Evolutionary conservation across 345 rosid genomes (phyloP), one percentile per base, ranked within the genome.

Genomic region (Aethionema arabicum): DNA sequence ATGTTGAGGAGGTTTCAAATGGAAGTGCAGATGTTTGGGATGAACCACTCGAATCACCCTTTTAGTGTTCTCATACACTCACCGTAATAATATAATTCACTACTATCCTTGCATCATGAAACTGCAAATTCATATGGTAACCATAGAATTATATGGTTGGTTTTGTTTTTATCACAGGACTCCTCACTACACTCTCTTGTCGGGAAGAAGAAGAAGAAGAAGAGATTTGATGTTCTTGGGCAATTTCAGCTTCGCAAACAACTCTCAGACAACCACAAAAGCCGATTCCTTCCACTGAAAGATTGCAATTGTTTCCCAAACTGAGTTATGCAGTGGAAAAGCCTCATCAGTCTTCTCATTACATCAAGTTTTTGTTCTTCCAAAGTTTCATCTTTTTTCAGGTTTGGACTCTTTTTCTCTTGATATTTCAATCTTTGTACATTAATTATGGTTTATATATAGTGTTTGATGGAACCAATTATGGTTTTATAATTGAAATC

Each of bases 11-110:
- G 68, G 83, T 76, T 51, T 83, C 90, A 53, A 86, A 86, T 72
- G 90, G 85, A 43, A 87, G 85, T 70, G 81, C 77, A 32, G 88
- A 81, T 63, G 87, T 78, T 59, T 81, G 91, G 86, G 91, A 83
- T 68, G 89, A 80, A 70, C 73, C 87, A 38, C 83, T 81, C 51
- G 88, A 78, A 65, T 84, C 90, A 59, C 84, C 86, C 2, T 85
- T 84, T 71, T 79, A 80, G 69, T 33, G 38, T 21, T 49, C 39
- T 42, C 16, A 32, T 11, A 56, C 32, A 12, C 15, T 14, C 32
- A 12, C 15, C 12, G 47, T 5, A 43, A 11, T 12, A 4, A 3
- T 4, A 42, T 9, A 12, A 6, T 11, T 43, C 38, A 5, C 8
- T 3, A 35, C 6, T 35, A 5, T 35, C 38, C 27, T 21, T 21